These are phyloP conservation scores for Bjerkandera adusta DNA, from an alignment of 1,284 basidiomycete genomes.

Conservation along the genomic window DNA sequence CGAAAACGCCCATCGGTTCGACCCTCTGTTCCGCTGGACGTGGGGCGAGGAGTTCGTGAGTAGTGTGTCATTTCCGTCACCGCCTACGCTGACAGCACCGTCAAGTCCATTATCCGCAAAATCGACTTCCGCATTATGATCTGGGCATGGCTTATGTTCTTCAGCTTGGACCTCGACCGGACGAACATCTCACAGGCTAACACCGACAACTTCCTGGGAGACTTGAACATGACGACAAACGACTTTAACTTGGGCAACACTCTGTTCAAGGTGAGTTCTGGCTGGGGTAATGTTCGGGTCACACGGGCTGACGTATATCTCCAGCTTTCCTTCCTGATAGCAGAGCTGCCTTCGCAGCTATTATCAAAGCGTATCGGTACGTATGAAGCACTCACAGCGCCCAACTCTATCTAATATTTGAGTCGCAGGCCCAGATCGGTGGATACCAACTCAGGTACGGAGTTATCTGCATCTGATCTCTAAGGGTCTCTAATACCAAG, in stretches of 20 bases:
- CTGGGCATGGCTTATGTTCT: slow-evolving; percentile 67
- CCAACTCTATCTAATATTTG: not conserved
- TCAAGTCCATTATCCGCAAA: slow-evolving; percentile 52
- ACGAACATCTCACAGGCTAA: slow-evolving; percentile 62
- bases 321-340: slow-evolving; percentile 55
- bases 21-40: slow-evolving; percentile 68
- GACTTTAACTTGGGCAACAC: slow-evolving; percentile 69
- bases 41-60: slow-evolving; percentile 59
- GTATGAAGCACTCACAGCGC: not conserved
- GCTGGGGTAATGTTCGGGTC: not conserved
- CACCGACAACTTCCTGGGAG: slow-evolving; percentile 63
- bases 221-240: slow-evolving; percentile 58
- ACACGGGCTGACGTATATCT: slow-evolving; percentile 33
- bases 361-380: slow-evolving; percentile 64
- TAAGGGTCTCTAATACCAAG: slow-evolving; percentile 9
- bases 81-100: not conserved
- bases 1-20: slow-evolving; percentile 66
- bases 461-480: not conserved
- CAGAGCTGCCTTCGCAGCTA: slow-evolving; percentile 71
- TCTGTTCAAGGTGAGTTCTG: slow-evolving; percentile 25
- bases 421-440: slow-evolving; percentile 48
- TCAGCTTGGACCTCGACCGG: slow-evolving; percentile 52
- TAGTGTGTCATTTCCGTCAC: not conserved
- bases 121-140: slow-evolving; percentile 63
- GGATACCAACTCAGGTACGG: slow-evolving; percentile 65